phyloP scores from a whole-genome alignment of 2,329 filamentous ascomycete genomes.

The Nothopassalora personata region DNA sequence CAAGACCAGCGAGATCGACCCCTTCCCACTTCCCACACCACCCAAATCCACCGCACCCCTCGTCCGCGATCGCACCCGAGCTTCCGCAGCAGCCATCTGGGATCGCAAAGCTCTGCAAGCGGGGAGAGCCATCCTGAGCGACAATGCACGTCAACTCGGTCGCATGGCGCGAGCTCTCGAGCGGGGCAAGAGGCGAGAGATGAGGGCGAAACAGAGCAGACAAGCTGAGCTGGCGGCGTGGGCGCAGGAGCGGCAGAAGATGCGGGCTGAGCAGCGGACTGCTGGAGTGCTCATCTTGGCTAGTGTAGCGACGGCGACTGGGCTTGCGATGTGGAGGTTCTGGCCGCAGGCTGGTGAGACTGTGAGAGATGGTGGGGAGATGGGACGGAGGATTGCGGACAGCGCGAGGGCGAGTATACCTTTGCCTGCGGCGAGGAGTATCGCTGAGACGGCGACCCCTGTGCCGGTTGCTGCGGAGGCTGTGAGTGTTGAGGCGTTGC shows the following conservation, averaged over 20 bases:
- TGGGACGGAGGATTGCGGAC: constrained; percentile 22
- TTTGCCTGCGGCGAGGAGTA: constrained; percentile 9
- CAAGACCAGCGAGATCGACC: constrained; percentile 28
- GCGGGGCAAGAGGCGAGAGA: constrained; percentile 11
- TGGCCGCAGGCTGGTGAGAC: constrained; percentile 17
- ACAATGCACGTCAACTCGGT: constrained; percentile 13
- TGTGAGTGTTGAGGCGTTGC: background rate
- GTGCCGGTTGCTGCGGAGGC: background rate
- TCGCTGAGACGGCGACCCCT: background rate
- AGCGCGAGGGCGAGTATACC: constrained; percentile 14
- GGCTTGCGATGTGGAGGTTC: constrained; percentile 23
- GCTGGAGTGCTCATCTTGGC: constrained; percentile 20
- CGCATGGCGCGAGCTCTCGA: constrained; percentile 10
- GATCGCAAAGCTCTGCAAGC: constrained; percentile 18
- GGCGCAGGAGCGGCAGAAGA: constrained; percentile 14
- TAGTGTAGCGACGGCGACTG: constrained; percentile 19
- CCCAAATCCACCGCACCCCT: background rate
- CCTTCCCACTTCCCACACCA: constrained; percentile 14
- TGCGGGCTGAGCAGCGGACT: constrained; percentile 17
- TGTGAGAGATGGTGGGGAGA: constrained; percentile 16
- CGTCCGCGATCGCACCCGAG: background rate
- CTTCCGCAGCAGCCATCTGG: constrained; percentile 11
- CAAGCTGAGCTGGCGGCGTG: constrained; percentile 9
- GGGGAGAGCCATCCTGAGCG: constrained; percentile 18
- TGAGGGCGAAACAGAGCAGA: background rate